phyloP scores from a whole-genome alignment of 176 grass and related monocot species.

The Themeda triandra region DNA sequence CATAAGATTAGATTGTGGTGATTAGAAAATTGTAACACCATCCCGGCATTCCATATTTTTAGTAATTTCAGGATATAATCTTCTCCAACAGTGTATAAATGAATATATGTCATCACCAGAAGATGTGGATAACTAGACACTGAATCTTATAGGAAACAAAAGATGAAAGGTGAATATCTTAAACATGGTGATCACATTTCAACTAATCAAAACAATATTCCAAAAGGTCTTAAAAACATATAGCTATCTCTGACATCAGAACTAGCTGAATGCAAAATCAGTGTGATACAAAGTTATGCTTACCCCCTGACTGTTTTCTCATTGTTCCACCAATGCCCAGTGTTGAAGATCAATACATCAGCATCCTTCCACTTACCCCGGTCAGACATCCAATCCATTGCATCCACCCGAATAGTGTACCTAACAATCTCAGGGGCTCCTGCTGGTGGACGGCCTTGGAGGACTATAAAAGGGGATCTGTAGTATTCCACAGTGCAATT shows the following conservation, averaged over 20 bases:
- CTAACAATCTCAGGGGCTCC: slow-evolving; percentile 49
- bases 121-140: neutral
- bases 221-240: neutral
- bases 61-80: neutral
- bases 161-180: neutral
- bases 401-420: slow-evolving; percentile 58
- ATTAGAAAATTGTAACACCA: neutral
- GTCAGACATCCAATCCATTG: slow-evolving; percentile 71
- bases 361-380: slow-evolving; percentile 63
- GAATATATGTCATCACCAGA: neutral
- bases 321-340: slow-evolving; percentile 92
- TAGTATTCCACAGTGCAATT: slow-evolving; percentile 93
- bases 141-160: neutral
- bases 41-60: neutral
- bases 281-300: slow-evolving; percentile 3
- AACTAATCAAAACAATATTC: neutral
- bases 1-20: neutral
- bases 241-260: neutral
- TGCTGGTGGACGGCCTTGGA: slow-evolving; percentile 51
- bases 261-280: neutral
- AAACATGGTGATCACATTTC: neutral
- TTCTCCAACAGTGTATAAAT: neutral
- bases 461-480: slow-evolving; percentile 76
- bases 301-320: slow-evolving; percentile 81
- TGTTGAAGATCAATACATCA: slow-evolving; percentile 82